Conservation (phyloP, 257 asterid genomes). For the Cruciata laevipes region DNA sequence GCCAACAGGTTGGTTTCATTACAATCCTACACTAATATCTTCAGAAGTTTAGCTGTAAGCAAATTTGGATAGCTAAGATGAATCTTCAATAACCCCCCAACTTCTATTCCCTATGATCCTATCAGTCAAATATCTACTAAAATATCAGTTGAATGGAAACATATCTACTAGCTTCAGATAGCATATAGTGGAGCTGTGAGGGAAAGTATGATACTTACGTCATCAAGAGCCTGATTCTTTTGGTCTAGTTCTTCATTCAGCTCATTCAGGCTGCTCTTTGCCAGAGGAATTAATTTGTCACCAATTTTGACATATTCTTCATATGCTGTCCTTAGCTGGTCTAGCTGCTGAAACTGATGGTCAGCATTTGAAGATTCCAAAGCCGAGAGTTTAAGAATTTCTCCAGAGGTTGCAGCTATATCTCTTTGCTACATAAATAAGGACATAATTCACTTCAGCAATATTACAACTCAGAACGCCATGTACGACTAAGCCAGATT, state of each 20-base stretch:
- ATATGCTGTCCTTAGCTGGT: conserved; percentile 65
- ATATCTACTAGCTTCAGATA: neutral
- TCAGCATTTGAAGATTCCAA: conserved; percentile 62
- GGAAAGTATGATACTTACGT: conserved; percentile 45
- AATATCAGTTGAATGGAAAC: neutral
- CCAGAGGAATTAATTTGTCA: conserved; percentile 68
- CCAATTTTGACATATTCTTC: conserved; percentile 70
- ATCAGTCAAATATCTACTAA: neutral
- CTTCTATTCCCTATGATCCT: neutral
- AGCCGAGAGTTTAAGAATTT: conserved; percentile 48
- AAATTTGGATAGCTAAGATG: neutral
- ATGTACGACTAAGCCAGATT: conserved; percentile 1
- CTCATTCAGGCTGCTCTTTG: conserved; percentile 58
- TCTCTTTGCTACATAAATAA: conserved; percentile 62
- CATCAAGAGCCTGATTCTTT: conserved; percentile 84
- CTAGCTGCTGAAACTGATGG: conserved; percentile 75
- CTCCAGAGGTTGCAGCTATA: conserved; percentile 52
- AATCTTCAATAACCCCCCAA: neutral
- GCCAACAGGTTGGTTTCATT: neutral
- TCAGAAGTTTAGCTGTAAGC: neutral
- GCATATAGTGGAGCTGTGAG: conserved; percentile 12
- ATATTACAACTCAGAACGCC: conserved; percentile 8
- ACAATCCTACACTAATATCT: neutral
- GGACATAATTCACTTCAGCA: conserved; percentile 8
- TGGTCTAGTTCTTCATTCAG: conserved; percentile 67